These are phyloP conservation scores for Sclerotinia nivalis DNA, from an alignment of 2,329 filamentous ascomycete species.

Conservation along the genomic window DNA sequence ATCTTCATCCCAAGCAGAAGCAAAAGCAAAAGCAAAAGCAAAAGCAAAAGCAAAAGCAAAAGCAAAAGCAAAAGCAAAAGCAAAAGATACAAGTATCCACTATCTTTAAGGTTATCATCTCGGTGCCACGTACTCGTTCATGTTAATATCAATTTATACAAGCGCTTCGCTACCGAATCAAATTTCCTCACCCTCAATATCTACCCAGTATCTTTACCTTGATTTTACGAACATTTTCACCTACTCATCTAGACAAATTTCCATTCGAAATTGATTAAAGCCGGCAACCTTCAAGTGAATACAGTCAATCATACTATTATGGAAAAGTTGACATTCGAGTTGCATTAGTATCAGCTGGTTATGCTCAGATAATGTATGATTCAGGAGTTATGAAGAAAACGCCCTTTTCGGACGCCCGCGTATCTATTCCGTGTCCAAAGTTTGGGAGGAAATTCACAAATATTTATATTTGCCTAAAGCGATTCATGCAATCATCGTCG, in stretches of 20 bases:
- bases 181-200: background rate
- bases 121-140: background rate
- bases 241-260: background rate
- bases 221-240: background rate
- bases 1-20: background rate
- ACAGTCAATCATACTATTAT: background rate
- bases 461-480: no score
- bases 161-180: background rate
- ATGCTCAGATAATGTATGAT: background rate
- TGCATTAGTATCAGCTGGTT: background rate
- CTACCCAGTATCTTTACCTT: background rate
- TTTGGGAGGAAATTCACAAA: no score
- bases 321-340: background rate
- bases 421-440: no score
- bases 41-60: no score
- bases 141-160: background rate
- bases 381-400: background rate
- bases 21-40: no score
- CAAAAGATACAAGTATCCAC: background rate
- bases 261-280: background rate
- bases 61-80: no score
- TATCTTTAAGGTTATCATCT: conserved; percentile 1
- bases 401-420: background rate
- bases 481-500: no score
- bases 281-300: background rate